phyloP scores from a whole-genome alignment of 805 yeast genomes.

The Metschnikowia kofuensis region DNA sequence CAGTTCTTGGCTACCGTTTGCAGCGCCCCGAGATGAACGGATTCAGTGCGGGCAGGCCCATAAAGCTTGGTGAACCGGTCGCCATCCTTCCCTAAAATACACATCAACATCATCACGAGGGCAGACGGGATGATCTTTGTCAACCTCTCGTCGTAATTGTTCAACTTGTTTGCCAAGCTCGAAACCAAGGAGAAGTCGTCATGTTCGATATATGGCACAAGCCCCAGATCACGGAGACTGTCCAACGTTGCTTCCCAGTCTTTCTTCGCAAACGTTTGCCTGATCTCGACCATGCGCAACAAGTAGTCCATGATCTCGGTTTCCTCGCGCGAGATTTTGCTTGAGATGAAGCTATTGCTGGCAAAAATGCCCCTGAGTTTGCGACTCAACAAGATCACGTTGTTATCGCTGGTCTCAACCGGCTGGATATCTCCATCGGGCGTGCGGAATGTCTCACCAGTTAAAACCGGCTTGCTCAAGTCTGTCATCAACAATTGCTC shows the following conservation, averaged over 20 bases:
- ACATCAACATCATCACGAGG: slow-evolving; percentile 76
- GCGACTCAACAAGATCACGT: slow-evolving; percentile 45
- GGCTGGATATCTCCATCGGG: slow-evolving; percentile 29
- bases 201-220: slow-evolving; percentile 57
- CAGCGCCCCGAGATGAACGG: slow-evolving; percentile 52
- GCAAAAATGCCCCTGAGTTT: slow-evolving; percentile 45
- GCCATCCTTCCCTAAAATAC: slow-evolving; percentile 58
- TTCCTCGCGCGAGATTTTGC: slow-evolving; percentile 50
- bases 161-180: slow-evolving; percentile 54
- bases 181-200: slow-evolving; percentile 59
- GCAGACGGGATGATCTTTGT: slow-evolving; percentile 78
- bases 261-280: slow-evolving; percentile 53
- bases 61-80: slow-evolving; percentile 42
- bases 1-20: slow-evolving; percentile 71
- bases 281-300: slow-evolving; percentile 63
- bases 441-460: slow-evolving; percentile 38
- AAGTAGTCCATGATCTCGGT: slow-evolving; percentile 65
- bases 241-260: slow-evolving; percentile 60
- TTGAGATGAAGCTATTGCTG: slow-evolving; percentile 57
- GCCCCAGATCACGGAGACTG: slow-evolving; percentile 54
- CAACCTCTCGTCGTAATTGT: slow-evolving; percentile 63
- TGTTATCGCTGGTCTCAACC: slow-evolving; percentile 43
- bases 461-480: slow-evolving; percentile 53
- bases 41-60: slow-evolving; percentile 44
- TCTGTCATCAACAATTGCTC: slow-evolving; percentile 74